Evolutionary conservation across 2,329 filamentous ascomycete species (phyloP), one percentile per base, ranked within the genome.

Genomic region (Blastomyces silverae): DNA sequence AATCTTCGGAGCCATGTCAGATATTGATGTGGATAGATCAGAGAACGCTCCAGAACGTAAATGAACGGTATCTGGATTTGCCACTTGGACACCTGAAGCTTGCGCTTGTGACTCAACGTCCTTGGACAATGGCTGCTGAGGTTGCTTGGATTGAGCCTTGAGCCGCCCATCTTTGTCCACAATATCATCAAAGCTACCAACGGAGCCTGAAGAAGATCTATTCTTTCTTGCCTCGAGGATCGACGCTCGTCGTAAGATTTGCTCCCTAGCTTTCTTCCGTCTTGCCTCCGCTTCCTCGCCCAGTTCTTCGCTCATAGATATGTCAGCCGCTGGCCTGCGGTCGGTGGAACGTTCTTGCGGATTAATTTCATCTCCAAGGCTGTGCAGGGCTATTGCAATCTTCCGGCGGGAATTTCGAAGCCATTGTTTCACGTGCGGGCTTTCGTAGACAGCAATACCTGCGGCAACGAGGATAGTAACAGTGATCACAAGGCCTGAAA

Each of bases 361-460:
- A 62, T 84, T 80, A 48, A 87, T 80, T 62, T 86, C 85, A 72
- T 87, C 84, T 60, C 84, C 84, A 13, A 87, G 79, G 48, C 79
- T 82, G 70, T 86, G 81, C 42, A 88, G 74, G 17, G 85, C 81
- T 65, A 85, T 73, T 25, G 84, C 84, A 67, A 88, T 82, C 73
- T 85, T 87, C 64, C 84, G 83, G 57, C 85, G 83, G 64, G 84
- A 85, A 64, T 83, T 80, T 64, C 85, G 80, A 63, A 88, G 76
- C 85, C 85, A 88, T 80, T 82, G 79, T 73, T 84, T 80, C 65
- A 88, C 80, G 71, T 87, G 82, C 0, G 85, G 85, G 52, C 83
- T 86, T 73, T 88, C 84, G 74, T 87, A 86, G 57, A 86, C 81
- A 62, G 85, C 85, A 61, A 87, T 81, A 15, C 85, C 83, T 22